phyloP scores from a whole-genome alignment of 352 stramenopile species.

The Vaucheria bursata region DNA sequence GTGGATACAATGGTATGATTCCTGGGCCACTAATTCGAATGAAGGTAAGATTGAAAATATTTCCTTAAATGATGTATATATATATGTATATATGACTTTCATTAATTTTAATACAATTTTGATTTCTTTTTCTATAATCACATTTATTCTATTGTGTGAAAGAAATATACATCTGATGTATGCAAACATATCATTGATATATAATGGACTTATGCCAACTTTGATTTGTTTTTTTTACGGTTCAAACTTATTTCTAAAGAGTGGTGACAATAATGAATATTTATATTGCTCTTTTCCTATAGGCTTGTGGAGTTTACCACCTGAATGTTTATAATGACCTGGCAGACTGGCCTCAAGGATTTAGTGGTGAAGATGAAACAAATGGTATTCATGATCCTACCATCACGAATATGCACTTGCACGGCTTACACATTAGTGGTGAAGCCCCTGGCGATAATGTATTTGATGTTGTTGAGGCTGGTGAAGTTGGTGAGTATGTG shows the following conservation, averaged over 20 bases:
- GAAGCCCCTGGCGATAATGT: conserved; percentile 24
- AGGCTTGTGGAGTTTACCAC: conserved; percentile 1
- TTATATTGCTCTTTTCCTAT: not conserved
- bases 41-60: not conserved
- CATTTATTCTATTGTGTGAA: too few relatives aligned
- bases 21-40: not conserved
- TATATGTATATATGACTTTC: too few relatives aligned
- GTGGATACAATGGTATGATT: conserved; percentile 6
- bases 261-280: too few relatives aligned
- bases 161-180: too few relatives aligned
- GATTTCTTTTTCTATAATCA: too few relatives aligned
- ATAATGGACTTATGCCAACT: too few relatives aligned
- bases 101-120: too few relatives aligned
- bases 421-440: not conserved
- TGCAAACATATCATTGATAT: too few relatives aligned
- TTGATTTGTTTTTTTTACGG: too few relatives aligned
- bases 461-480: not conserved
- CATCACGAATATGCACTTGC: not conserved
- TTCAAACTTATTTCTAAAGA: too few relatives aligned
- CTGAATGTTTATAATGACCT: not conserved
- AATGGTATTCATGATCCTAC: not conserved
- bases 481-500: not conserved
- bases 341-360: not conserved
- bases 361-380: not conserved
- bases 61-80: too few relatives aligned